These are phyloP conservation scores for Serpula lacrymans DNA, from an alignment of 768 basidiomycete species.

Conservation along the genomic window DNA sequence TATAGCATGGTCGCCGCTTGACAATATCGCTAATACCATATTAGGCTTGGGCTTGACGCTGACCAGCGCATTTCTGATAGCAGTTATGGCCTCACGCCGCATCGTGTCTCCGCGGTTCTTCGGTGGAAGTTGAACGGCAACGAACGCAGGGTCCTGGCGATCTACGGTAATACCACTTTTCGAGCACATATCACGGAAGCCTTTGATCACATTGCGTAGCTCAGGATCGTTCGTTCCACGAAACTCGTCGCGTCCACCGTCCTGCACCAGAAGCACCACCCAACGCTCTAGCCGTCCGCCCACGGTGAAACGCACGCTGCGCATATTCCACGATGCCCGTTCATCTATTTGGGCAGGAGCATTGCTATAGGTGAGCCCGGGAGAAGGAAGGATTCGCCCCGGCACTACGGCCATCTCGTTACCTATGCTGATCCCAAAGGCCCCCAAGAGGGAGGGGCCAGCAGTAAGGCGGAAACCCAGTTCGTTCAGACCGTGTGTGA, in stretches of 20 bases:
- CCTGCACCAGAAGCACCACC: slow-evolving; percentile 67
- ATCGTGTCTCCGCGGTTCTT: slow-evolving; percentile 53
- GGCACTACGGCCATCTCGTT: slow-evolving; percentile 53
- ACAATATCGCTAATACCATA: slow-evolving; percentile 45
- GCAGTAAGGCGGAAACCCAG: slow-evolving; percentile 37
- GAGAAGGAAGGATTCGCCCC: slow-evolving; percentile 45
- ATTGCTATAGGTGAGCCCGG: slow-evolving; percentile 39
- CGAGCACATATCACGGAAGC: slow-evolving; percentile 61
- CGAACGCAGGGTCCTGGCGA: slow-evolving; percentile 32
- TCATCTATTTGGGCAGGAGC: slow-evolving; percentile 35
- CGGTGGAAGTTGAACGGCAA: slow-evolving; percentile 44
- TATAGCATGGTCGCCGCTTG: slow-evolving; percentile 43
- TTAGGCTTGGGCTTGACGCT: slow-evolving; percentile 37
- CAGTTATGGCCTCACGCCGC: slow-evolving; percentile 44
- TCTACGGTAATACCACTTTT: slow-evolving; percentile 58
- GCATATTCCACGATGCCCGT: slow-evolving; percentile 50
- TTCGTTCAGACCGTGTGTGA: slow-evolving; percentile 36
- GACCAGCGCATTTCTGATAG: slow-evolving; percentile 41
- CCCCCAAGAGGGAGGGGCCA: slow-evolving; percentile 30
- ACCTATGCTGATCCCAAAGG: slow-evolving; percentile 45
- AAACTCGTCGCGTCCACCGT: slow-evolving; percentile 62
- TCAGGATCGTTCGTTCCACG: slow-evolving; percentile 47
- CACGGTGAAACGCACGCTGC: slow-evolving; percentile 54
- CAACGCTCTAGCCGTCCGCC: slow-evolving; percentile 59
- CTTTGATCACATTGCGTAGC: slow-evolving; percentile 42